phyloP scores from a whole-genome alignment of 129 eudicot genomes.

The Flaveria linearis region DNA sequence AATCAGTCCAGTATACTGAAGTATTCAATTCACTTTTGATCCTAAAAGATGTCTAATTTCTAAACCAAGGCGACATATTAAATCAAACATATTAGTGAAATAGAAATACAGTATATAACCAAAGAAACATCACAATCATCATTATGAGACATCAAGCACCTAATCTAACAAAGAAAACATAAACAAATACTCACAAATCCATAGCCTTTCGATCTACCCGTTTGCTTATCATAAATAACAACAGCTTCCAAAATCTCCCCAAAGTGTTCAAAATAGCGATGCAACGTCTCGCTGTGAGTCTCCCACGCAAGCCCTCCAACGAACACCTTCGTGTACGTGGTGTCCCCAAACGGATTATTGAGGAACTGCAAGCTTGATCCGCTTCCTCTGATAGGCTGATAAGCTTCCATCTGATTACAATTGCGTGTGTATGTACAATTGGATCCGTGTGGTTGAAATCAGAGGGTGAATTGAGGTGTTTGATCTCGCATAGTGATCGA shows the following conservation, averaged over 20 bases:
- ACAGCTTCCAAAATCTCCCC: constrained; percentile 65
- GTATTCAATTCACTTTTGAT: no score
- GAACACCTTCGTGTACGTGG: constrained; percentile 54
- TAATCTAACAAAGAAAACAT: no score
- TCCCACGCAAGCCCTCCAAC: constrained; percentile 71
- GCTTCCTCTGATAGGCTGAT: constrained; percentile 42
- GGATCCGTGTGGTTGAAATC: constrained; percentile 12
- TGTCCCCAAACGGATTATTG: constrained; percentile 48
- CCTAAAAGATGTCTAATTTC: no score
- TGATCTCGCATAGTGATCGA: constrained; percentile 22
- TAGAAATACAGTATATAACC: no score
- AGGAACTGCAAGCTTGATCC: constrained; percentile 50
- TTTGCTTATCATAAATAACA: constrained; percentile 56
- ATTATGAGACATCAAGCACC: no score
- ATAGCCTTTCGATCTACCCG: constrained; percentile 66
- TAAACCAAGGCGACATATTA: neutral
- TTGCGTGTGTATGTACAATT: constrained; percentile 12
- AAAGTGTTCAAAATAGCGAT: constrained; percentile 50
- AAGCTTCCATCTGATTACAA: constrained; percentile 42
- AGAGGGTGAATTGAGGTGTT: constrained; percentile 16
- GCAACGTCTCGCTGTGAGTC: constrained; percentile 56
- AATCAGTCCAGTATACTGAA: no score
- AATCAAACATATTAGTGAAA: neutral
- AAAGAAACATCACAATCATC: no score
- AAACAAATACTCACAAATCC: constrained; percentile 48